These are phyloP conservation scores for Cutaneotrichosporon sp. DNA, from an alignment of 1,284 basidiomycete genomes.

Conservation along the genomic window DNA sequence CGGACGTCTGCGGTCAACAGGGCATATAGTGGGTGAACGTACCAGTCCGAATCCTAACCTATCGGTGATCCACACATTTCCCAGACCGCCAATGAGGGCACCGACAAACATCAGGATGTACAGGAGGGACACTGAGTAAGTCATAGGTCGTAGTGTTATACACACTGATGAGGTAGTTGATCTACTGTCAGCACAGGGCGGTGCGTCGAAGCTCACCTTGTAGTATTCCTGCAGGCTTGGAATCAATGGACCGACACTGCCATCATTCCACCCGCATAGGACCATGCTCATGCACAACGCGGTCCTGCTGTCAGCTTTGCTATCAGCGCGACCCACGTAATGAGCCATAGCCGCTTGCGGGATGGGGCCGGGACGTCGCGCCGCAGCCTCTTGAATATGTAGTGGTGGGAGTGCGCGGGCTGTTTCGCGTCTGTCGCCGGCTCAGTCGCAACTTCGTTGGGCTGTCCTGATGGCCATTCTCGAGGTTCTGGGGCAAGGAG, in stretches of 20 bases:
- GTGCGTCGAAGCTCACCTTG: constrained; percentile 4
- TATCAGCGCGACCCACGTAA: background rate
- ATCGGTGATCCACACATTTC: constrained; percentile 57
- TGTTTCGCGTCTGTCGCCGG: background rate
- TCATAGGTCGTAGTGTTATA: background rate
- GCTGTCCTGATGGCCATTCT: too few species aligned
- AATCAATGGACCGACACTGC: constrained; percentile 14
- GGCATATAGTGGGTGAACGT: too few species aligned
- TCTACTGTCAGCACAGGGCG: constrained; percentile 2
- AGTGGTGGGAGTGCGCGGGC: constrained; percentile 4
- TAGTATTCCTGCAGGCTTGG: constrained; percentile 19
- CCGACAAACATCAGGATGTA: constrained; percentile 12
- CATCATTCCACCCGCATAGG: constrained; percentile 20
- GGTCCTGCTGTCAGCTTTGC: constrained; percentile 1
- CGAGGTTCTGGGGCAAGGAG: too few species aligned
- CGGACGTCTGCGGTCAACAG: background rate
- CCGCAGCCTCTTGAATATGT: constrained; percentile 13
- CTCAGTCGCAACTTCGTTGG: too few species aligned
- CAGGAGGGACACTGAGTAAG: constrained; percentile 13
- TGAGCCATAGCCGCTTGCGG: background rate
- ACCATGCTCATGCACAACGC: constrained; percentile 15
- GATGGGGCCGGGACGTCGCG: constrained; percentile 7
- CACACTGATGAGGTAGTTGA: constrained; percentile 20
- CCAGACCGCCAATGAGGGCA: constrained; percentile 5
- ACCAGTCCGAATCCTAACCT: constrained; percentile 60